Conservation (phyloP, 345 rosid genomes). For the Corchorus olitorius region DNA sequence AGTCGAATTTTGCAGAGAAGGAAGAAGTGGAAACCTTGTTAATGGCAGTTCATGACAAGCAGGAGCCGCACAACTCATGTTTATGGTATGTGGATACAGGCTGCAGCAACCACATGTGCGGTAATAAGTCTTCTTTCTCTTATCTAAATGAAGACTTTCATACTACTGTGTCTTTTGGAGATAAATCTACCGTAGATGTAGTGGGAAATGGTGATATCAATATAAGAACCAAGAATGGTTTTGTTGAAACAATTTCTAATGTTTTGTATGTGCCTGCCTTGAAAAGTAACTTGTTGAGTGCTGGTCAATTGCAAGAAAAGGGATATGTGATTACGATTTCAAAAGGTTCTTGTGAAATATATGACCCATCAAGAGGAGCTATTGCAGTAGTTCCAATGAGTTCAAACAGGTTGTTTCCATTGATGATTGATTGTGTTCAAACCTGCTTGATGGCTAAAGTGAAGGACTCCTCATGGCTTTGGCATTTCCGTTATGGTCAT, state of each 20-base stretch:
- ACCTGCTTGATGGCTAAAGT: neutral
- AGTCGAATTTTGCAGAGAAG: slow-evolving; percentile 1
- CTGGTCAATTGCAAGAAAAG: neutral
- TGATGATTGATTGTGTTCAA: neutral
- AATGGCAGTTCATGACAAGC: neutral
- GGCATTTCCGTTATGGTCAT: neutral
- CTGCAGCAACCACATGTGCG: neutral
- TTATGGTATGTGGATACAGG: neutral
- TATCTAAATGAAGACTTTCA: neutral
- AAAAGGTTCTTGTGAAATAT: neutral
- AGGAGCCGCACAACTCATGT: neutral
- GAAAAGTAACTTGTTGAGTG: neutral
- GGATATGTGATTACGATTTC: neutral
- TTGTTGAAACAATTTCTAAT: neutral
- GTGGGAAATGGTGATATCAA: neutral
- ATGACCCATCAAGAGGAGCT: neutral
- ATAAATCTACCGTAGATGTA: neutral
- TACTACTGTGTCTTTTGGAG: neutral
- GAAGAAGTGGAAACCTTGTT: neutral
- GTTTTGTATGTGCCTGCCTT: neutral
- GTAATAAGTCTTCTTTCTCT: slow-evolving; percentile 12
- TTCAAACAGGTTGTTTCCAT: neutral
- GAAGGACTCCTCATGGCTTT: neutral
- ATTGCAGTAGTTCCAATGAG: neutral
- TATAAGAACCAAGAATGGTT: neutral